phyloP scores from a whole-genome alignment of 495 filamentous ascomycete species.

The Xylaria castorea region DNA sequence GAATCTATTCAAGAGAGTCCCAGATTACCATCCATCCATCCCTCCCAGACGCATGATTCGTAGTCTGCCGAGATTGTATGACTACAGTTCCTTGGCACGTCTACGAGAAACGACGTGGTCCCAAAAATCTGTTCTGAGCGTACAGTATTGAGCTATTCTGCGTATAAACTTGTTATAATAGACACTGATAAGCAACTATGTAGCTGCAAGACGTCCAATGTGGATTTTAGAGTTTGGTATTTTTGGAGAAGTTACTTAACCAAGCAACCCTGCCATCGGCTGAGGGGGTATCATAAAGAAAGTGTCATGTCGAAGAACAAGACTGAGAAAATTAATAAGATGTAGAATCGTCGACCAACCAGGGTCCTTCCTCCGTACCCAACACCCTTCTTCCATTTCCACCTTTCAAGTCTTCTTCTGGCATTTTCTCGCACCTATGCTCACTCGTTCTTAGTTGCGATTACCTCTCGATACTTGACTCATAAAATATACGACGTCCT shows the following conservation, averaged over 20 bases:
- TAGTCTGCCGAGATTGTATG: neutral
- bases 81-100: neutral
- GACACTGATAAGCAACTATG: neutral
- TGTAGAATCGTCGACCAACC: neutral
- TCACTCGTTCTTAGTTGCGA: neutral
- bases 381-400: neutral
- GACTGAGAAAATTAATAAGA: neutral
- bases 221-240: neutral
- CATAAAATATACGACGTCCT: neutral
- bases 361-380: neutral
- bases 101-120: neutral
- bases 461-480: neutral
- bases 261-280: neutral
- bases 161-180: neutral
- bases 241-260: neutral
- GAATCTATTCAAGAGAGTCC: neutral
- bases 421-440: neutral
- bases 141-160: neutral
- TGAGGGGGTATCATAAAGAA: constrained; percentile 11
- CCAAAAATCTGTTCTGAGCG: neutral
- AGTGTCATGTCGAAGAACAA: constrained; percentile 39
- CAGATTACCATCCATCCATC: neutral
- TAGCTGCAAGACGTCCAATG: neutral
- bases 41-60: neutral
- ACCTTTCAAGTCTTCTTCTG: neutral